Base-by-base conservation (phyloP, 2,329 filamentous ascomycete species). In the Fusarium sp. region DNA sequence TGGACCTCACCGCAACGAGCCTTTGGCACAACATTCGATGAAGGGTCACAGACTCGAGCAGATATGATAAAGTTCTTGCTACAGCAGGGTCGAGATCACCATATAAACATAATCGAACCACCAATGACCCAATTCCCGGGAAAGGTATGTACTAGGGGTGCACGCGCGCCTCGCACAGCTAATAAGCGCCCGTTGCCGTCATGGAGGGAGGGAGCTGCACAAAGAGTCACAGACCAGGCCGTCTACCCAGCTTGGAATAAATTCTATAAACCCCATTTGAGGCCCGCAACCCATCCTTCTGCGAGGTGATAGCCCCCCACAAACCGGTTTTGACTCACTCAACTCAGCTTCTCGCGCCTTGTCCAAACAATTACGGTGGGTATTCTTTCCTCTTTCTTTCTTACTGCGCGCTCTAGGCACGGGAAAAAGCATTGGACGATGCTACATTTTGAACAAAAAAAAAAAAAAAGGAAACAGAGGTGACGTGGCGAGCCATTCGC, bases 311-410 rank as follows among this genome's bases (percentile, higher is more conserved):
- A 55, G 37, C 51, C 53, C 51, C 53, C 48, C 49, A 49, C 53
- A 66, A 65, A 65, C 62, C 62, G 58, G 62, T 66, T 65, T 65
- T 63, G 31, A 9, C 37, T 52, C 48, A 43, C 49, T 57, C 41
- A 37, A 47, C 39, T 46, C 53, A 48, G 36, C 32, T 51, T 33
- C 25, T 37, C 27, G 43, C n/a, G 14, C 43, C 42, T 44, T 64
- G 37, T 49, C 55, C 42, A 35, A 19, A 38, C 21, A 31, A 55
- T 57, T 57, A 38, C 17, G 37, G 60, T 51, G 60, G 46, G 41
- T 55, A 49, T 54, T 43, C 21, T 10, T 45, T 29, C 19, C 14
- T 19, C 11, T 41, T 13, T 7, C 27, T 53, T 11, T 36, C 11
- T 32, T 14, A 31, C 14, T 21, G 17, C 36, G 19, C 31, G 31